phyloP scores from a whole-genome alignment of 2,329 filamentous ascomycete genomes.

The Pezicula neosporulosa region DNA sequence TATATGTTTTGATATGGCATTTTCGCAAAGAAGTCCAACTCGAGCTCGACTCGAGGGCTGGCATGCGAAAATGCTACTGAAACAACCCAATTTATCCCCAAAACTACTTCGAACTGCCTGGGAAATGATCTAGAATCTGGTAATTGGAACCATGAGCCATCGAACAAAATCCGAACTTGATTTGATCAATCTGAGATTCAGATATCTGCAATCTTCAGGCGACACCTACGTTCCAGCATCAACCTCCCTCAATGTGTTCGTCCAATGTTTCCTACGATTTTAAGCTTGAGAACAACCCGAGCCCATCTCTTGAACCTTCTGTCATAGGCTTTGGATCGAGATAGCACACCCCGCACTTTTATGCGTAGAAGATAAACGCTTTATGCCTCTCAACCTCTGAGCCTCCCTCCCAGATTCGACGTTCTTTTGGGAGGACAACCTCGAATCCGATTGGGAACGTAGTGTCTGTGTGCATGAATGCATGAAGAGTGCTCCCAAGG shows the following conservation, averaged over 20 bases:
- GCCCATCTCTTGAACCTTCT: background rate
- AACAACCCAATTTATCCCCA: no score
- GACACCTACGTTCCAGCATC: background rate
- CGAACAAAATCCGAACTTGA: background rate
- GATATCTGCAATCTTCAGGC: slow-evolving; percentile 1
- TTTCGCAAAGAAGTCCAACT: no score
- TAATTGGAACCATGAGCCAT: no score
- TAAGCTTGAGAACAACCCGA: background rate
- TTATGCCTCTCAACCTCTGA: background rate
- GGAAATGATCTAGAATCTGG: no score
- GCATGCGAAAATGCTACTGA: no score
- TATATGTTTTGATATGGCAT: no score
- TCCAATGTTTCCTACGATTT: slow-evolving; percentile 7
- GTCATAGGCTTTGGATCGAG: background rate
- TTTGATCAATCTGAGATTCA: slow-evolving; percentile 6
- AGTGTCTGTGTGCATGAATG: no score
- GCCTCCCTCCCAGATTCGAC: background rate
- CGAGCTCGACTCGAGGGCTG: no score
- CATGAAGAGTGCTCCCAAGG: no score
- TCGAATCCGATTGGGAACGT: no score
- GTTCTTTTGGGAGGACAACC: background rate
- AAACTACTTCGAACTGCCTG: no score
- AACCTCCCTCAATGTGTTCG: slow-evolving; percentile 1
- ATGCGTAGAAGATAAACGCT: slow-evolving; percentile 4
- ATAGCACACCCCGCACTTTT: slow-evolving; percentile 4